A percentile compares a stretch with the other conserved stretches of the same genome.
Conservation (phyloP, 495 filamentous ascomycete species). For the Tetracladium setigerum region DNA sequence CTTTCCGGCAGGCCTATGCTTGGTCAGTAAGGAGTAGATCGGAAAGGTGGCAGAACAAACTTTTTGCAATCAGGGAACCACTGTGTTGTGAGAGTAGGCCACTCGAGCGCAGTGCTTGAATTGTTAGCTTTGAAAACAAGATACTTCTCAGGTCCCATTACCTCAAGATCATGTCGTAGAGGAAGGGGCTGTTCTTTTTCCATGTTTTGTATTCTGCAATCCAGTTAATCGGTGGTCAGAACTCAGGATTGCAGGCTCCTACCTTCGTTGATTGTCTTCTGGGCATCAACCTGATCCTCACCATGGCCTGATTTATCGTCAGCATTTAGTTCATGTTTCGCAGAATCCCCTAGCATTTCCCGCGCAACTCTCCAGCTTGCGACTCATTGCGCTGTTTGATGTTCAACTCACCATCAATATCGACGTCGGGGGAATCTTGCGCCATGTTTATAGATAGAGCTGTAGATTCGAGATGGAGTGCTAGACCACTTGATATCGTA, state of each 20-base stretch:
- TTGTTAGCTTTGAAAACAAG: not conserved
- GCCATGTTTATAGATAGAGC: constrained; percentile 11
- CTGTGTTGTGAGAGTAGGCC: constrained; percentile 95
- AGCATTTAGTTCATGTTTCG: not conserved
- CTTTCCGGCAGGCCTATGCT: constrained; percentile 62
- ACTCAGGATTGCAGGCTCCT: constrained; percentile 9
- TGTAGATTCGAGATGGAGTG: not conserved
- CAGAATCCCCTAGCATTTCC: no score
- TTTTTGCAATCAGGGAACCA: constrained; percentile 96
- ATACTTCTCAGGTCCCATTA: constrained; percentile 15
- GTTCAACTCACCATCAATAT: constrained; percentile 20
- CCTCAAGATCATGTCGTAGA: constrained; percentile 93
- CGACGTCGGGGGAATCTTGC: constrained; percentile 18
- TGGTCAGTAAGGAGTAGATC: constrained; percentile 10
- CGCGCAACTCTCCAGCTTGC: not conserved
- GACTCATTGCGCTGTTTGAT: not conserved
- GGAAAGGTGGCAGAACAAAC: constrained; percentile 34
- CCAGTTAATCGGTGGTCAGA: constrained; percentile 11
- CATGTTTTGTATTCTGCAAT: constrained; percentile 93
- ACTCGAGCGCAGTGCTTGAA: constrained; percentile 79
- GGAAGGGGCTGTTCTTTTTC: constrained; percentile 99
- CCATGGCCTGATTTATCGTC: constrained; percentile 4
- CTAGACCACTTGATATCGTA: no score
- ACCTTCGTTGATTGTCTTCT: constrained; percentile 95
- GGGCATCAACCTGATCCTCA: constrained; percentile 29